Conservation (phyloP, 83 land plant species). For the Picea abies region DNA sequence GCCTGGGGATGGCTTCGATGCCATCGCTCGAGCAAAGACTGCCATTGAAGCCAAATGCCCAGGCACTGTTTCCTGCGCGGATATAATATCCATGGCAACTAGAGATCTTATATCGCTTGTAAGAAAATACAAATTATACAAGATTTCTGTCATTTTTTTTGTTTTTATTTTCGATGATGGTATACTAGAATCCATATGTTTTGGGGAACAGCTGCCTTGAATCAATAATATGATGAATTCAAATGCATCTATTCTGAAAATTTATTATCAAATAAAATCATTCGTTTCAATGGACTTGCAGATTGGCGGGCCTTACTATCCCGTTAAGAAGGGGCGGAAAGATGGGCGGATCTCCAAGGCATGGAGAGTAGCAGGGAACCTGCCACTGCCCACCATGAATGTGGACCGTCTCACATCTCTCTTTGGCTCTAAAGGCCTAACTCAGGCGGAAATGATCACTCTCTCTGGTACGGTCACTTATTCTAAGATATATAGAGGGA, state of each 20-base stretch:
- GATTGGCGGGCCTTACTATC: slow-evolving; percentile 59
- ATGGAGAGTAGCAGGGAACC: slow-evolving; percentile 28
- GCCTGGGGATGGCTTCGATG: slow-evolving; percentile 68
- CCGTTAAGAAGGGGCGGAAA: slow-evolving; percentile 53
- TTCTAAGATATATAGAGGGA: too few species aligned
- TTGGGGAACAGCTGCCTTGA: too few species aligned
- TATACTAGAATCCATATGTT: too few species aligned
- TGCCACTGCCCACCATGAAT: slow-evolving; percentile 44
- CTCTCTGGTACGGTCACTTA: slow-evolving; percentile 17
- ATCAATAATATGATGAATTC: too few species aligned
- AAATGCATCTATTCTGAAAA: too few species aligned
- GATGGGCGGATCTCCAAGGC: slow-evolving; percentile 54
- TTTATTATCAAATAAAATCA: too few species aligned
- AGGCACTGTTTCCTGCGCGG: slow-evolving; percentile 69
- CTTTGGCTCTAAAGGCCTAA: slow-evolving; percentile 50
- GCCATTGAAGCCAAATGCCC: slow-evolving; percentile 42
- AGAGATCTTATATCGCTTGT: slow-evolving; percentile 31
- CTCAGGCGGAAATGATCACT: slow-evolving; percentile 56
- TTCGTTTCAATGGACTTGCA: background rate
- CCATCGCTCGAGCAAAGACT: slow-evolving; percentile 37
- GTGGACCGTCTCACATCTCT: slow-evolving; percentile 25
- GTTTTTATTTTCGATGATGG: too few species aligned
- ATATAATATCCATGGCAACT: slow-evolving; percentile 64
- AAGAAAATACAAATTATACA: too few species aligned
- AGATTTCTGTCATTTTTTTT: too few species aligned